Percentiles rank a stretch among this genome's conserved stretches.
These are phyloP conservation scores for Neurospora sp. DNA, from an alignment of 2,329 filamentous ascomycete genomes.

Conservation along the genomic window DNA sequence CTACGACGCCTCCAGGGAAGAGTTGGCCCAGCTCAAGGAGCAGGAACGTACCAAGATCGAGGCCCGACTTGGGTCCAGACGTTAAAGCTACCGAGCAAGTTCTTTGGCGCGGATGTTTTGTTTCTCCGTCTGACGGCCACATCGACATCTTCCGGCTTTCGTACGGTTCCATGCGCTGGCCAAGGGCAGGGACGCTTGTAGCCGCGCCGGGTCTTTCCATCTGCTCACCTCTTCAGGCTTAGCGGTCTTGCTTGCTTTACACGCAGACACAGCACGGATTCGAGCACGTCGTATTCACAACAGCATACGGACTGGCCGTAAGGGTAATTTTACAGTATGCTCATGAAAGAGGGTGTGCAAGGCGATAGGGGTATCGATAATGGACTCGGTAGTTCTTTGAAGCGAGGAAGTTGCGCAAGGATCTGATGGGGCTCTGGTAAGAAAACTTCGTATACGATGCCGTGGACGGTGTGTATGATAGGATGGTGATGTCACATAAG, in stretches of 20 bases:
- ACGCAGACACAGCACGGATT: neutral
- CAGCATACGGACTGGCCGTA: neutral
- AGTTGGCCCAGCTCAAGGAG: constrained; percentile 56
- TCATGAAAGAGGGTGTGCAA: neutral
- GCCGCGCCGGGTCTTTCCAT: neutral
- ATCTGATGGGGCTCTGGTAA: neutral
- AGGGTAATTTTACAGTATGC: neutral
- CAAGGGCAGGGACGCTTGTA: neutral
- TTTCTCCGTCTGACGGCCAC: neutral
- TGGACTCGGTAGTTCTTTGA: neutral
- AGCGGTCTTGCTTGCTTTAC: neutral
- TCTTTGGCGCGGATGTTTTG: neutral
- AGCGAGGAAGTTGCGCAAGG: neutral
- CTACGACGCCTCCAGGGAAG: constrained; percentile 72
- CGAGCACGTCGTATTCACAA: neutral
- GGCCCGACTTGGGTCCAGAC: constrained; percentile 44
- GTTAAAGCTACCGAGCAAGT: constrained; percentile 2
- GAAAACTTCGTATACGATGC: neutral
- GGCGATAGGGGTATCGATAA: neutral
- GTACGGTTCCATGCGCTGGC: neutral
- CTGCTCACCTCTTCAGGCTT: neutral
- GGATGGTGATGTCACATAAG: neutral
- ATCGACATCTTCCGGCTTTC: neutral
- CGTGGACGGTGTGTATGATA: neutral
- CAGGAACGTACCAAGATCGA: constrained; percentile 68